Percentiles rank a stretch among this genome's conserved stretches.
phyloP scores from a whole-genome alignment of 2,329 filamentous ascomycete species.

The Plectosphaerella cucumerina region DNA sequence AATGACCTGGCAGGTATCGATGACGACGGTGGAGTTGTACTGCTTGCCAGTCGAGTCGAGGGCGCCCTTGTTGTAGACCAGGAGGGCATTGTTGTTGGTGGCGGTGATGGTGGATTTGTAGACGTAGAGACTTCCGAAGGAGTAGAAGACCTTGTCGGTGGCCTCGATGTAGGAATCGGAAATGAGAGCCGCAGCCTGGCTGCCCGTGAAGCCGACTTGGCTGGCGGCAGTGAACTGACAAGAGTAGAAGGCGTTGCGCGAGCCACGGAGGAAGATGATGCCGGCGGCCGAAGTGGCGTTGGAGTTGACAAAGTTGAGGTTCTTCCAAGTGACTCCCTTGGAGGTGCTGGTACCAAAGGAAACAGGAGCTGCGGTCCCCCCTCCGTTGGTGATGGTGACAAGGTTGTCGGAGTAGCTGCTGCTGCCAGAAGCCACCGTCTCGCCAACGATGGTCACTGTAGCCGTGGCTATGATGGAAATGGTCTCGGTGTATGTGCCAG shows the following conservation, averaged over 20 bases:
- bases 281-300: slow-evolving; percentile 18
- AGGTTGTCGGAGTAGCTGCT: slow-evolving; percentile 29
- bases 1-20: slow-evolving; percentile 32
- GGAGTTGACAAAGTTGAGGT: slow-evolving; percentile 33
- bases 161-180: slow-evolving; percentile 41
- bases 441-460: slow-evolving; percentile 35
- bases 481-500: slow-evolving; percentile 39
- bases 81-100: slow-evolving; percentile 24
- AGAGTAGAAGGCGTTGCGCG: slow-evolving; percentile 37
- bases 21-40: slow-evolving; percentile 34
- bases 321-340: slow-evolving; percentile 28
- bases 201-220: slow-evolving; percentile 18
- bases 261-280: slow-evolving; percentile 28
- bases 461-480: slow-evolving; percentile 33
- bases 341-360: slow-evolving; percentile 22
- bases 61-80: slow-evolving; percentile 35
- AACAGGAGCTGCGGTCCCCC: slow-evolving; percentile 14
- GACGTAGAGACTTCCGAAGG: slow-evolving; percentile 34
- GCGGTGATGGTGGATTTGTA: slow-evolving; percentile 37
- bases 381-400: slow-evolving; percentile 26
- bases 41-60: slow-evolving; percentile 15
- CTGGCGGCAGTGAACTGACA: slow-evolving; percentile 37
- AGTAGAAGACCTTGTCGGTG: slow-evolving; percentile 34
- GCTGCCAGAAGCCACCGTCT: slow-evolving; percentile 17
- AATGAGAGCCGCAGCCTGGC: slow-evolving; percentile 29